These are phyloP conservation scores for Epichloe uncinata DNA, from an alignment of 2,329 filamentous ascomycete species.

Conservation along the genomic window DNA sequence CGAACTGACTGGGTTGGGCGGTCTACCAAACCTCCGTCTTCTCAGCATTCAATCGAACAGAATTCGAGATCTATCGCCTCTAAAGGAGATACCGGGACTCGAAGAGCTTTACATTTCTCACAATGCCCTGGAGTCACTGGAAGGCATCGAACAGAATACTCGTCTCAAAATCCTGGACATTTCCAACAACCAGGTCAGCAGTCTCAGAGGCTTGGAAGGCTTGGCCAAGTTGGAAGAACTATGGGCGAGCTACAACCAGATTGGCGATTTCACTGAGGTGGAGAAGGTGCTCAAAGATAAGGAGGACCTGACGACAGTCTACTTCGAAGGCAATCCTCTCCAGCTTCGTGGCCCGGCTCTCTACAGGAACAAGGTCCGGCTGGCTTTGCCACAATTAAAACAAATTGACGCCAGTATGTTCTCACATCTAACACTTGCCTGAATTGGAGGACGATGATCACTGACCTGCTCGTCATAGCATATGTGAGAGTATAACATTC, in stretches of 20 bases:
- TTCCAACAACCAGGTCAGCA: slow-evolving; percentile 71
- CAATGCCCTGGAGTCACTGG: slow-evolving; percentile 70
- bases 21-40: slow-evolving; percentile 67
- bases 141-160: slow-evolving; percentile 54
- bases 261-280: slow-evolving; percentile 70
- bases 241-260: slow-evolving; percentile 84
- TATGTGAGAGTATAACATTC: slow-evolving; percentile 4
- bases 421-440: not conserved
- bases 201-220: slow-evolving; percentile 56
- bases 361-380: slow-evolving; percentile 84
- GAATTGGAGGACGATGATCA: not conserved
- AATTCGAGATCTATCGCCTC: slow-evolving; percentile 62
- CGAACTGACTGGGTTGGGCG: slow-evolving; percentile 62
- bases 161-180: slow-evolving; percentile 74
- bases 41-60: slow-evolving; percentile 94
- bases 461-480: slow-evolving; percentile 4
- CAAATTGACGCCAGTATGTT: slow-evolving; percentile 96
- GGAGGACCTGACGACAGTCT: slow-evolving; percentile 71
- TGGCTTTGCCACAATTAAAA: slow-evolving; percentile 74
- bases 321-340: slow-evolving; percentile 90
- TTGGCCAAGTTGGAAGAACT: slow-evolving; percentile 70
- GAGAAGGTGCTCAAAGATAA: slow-evolving; percentile 70
- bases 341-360: slow-evolving; percentile 67
- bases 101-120: slow-evolving; percentile 95
- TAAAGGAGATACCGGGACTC: slow-evolving; percentile 59